Percentiles rank a stretch among this genome's conserved stretches.
These are phyloP conservation scores for Alternaria incomplexa DNA, from an alignment of 2,329 filamentous ascomycete genomes.

Conservation along the genomic window DNA sequence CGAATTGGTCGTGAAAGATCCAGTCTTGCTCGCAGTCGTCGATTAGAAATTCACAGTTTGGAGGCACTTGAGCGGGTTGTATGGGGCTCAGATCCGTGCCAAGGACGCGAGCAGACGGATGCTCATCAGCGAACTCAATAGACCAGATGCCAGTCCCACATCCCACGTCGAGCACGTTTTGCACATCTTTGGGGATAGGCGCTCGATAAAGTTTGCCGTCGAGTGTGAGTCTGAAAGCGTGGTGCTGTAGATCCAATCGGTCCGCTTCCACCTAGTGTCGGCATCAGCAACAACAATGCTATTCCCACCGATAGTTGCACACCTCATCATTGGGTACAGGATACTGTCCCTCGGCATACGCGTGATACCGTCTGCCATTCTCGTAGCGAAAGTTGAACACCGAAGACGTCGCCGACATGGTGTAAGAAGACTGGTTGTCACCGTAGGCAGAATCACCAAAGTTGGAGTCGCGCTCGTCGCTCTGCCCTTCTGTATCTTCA, in stretches of 20 bases:
- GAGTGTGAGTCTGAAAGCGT: conserved; percentile 42
- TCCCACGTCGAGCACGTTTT: conserved; percentile 41
- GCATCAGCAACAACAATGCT: conserved; percentile 1
- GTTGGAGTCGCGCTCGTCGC: conserved; percentile 38
- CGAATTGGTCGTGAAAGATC: conserved; percentile 61
- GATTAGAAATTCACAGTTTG: conserved; percentile 45
- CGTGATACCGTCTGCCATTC: conserved; percentile 41
- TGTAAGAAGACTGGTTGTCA: conserved; percentile 19
- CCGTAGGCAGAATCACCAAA: conserved; percentile 25
- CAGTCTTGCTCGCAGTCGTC: conserved; percentile 57
- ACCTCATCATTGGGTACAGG: conserved; percentile 43
- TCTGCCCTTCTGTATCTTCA: conserved; percentile 15
- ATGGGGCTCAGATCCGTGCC: conserved; percentile 46
- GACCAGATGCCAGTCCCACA: conserved; percentile 45
- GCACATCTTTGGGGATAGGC: conserved; percentile 33
- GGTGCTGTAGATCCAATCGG: conserved; percentile 42
- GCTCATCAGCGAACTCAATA: conserved; percentile 41
- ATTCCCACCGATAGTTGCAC: background rate
- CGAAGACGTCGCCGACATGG: conserved; percentile 39
- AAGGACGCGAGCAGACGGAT: conserved; percentile 41
- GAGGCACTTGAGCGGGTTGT: conserved; percentile 38
- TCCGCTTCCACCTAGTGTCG: conserved; percentile 33
- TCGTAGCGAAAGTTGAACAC: conserved; percentile 41
- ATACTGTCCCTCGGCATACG: conserved; percentile 40
- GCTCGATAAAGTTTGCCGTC: conserved; percentile 39